Evolutionary conservation across 441 rosid species (phyloP).

Genomic region (Bocquillonia castaneifolia): DNA sequence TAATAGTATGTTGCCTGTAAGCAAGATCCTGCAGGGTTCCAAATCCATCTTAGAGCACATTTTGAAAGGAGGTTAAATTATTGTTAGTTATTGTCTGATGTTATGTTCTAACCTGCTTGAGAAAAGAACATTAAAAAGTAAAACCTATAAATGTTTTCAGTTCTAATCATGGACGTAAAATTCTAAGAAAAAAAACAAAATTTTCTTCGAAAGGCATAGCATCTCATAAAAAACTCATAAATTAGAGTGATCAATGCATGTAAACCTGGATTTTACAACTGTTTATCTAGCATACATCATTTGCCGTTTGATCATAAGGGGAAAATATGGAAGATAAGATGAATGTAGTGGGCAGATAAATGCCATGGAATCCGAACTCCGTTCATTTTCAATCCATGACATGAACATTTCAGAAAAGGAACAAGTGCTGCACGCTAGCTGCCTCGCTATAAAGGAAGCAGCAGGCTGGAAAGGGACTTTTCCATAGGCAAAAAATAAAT

Average conservation of each 20-base stretch:
- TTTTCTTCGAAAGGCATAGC: not conserved
- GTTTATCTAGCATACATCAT: not conserved
- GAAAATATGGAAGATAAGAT: not conserved
- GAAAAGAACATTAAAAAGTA: too few species aligned
- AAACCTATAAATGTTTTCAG: not conserved
- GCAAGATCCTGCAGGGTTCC: slow-evolving; percentile 55
- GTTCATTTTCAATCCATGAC: not conserved
- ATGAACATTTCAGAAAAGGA: not conserved
- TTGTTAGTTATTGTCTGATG: slow-evolving; percentile 1
- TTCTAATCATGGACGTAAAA: not conserved
- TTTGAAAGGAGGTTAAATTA: not conserved
- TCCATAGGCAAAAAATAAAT: not conserved
- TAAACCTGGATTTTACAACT: not conserved
- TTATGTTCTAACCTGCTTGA: not conserved
- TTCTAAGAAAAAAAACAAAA: not conserved
- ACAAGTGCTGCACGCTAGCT: not conserved
- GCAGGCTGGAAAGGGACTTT: not conserved
- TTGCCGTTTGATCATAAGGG: not conserved
- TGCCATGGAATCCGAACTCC: not conserved
- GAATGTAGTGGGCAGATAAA: not conserved
- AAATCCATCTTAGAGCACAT: slow-evolving; percentile 34
- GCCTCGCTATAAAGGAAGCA: not conserved
- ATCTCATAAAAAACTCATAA: not conserved
- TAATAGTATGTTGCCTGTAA: slow-evolving; percentile 24
- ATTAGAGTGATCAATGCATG: not conserved